Evolutionary conservation across 1,139 yeast genomes (phyloP).

Genomic region (Protomyces lactucae-debilis): DNA sequence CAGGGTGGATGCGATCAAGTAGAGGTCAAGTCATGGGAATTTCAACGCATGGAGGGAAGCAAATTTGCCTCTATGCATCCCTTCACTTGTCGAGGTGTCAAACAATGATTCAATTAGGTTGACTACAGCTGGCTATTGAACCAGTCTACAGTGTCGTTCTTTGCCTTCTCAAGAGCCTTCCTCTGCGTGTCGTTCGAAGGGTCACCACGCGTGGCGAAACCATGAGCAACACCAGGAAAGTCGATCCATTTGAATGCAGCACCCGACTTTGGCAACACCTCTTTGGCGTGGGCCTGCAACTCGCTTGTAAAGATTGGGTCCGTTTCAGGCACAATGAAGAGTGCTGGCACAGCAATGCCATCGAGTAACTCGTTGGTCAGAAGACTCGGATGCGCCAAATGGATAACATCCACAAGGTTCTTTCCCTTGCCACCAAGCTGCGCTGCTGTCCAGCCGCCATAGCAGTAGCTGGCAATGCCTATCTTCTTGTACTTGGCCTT

Average conservation of each 20-base stretch:
- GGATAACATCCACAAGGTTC: not conserved
- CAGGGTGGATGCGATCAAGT: slow-evolving; percentile 12
- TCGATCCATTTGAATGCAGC: not conserved
- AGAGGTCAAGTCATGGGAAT: slow-evolving; percentile 5
- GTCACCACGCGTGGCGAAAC: slow-evolving; percentile 12
- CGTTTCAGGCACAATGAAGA: not conserved
- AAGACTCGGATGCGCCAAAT: not conserved
- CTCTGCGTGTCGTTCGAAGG: not conserved
- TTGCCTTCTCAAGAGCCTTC: slow-evolving; percentile 1
- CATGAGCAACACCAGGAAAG: slow-evolving; percentile 3
- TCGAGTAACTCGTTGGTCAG: slow-evolving; percentile 2
- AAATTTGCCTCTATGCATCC: slow-evolving; percentile 2
- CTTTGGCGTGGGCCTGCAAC: not conserved
- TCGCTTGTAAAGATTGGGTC: not conserved
- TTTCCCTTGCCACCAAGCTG: not conserved
- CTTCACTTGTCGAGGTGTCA: slow-evolving; percentile 16
- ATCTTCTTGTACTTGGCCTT: not conserved
- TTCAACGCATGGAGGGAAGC: not conserved
- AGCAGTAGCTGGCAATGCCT: slow-evolving; percentile 2
- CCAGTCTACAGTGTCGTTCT: not conserved
- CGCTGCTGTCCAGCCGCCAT: slow-evolving; percentile 3
- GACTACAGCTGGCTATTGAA: not conserved
- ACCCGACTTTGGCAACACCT: not conserved
- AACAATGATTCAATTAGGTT: not conserved
- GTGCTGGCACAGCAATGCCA: not conserved